Base-by-base conservation (phyloP, 2,329 filamentous ascomycete genomes). In the Aspergillus ochraceoroseus region DNA sequence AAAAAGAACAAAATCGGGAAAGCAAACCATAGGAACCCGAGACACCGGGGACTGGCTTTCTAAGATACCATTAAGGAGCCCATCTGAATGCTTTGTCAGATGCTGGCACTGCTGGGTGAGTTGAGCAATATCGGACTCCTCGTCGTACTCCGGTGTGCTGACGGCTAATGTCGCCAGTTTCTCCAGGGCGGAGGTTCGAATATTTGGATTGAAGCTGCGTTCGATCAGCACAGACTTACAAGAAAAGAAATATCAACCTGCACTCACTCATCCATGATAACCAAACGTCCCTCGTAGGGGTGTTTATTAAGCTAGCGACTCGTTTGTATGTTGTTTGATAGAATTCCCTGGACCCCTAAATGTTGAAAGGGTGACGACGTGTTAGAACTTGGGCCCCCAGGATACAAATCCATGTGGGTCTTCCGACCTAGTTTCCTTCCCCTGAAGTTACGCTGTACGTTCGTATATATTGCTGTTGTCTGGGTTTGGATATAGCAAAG, bases 161-260 rank as follows among this genome's bases (percentile, higher is more conserved):
- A 66, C 59, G 20, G 67, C 65, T 40, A 72, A 52, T 5, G 55
- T 53, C 20, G 68, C 68, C 29, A 72, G 63, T 48, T 65, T 70
- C 49, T 66, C 59, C 48, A 71, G 63, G 25, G 69, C 69, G 28
- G 64, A 60, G 41, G 63, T 58, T 42, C 67, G 61, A 41, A 70
- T 61, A 32, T 56, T 56, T 41, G 49, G 51, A 23, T 56, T 56
- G 22, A 62, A 55, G 30, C 62, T 66, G 36, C 12, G 41, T 18
- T 38, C 7, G 18, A 38, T 46, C 14, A 48, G 57, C 43, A 40
- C 30, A 11, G 15, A 37, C 18, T 20, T 41, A 26, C 23, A 13
- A 19, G 11, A 2, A 14, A 30, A 34, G 11, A 23, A 15, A 29
- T 22, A 12, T 17, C 4, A 37, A 11, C 3, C 25, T 5, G 43